Evolutionary conservation across 2,329 filamentous ascomycete species (phyloP).

Genomic region (Scedosporium boydii): DNA sequence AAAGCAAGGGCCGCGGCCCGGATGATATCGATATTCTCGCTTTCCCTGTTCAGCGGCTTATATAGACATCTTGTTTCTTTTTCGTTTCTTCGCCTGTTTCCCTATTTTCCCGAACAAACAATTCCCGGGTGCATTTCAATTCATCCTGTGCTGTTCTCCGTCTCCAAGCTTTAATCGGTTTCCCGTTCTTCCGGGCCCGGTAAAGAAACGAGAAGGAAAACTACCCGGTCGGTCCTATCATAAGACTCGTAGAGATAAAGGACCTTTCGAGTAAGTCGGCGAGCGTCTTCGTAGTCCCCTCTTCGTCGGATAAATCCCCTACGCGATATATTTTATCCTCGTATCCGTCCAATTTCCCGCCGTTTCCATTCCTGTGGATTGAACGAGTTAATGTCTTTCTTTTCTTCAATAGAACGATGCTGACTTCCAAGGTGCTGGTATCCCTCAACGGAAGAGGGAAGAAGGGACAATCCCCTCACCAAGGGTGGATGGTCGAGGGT

Average conservation of each 20-base stretch:
- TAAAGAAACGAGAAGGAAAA: neutral
- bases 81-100: neutral
- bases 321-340: neutral
- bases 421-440: neutral
- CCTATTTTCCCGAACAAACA: slow-evolving; percentile 1
- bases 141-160: neutral
- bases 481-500: too few species aligned
- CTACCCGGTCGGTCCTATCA: neutral
- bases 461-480: too few species aligned
- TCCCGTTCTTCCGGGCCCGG: neutral
- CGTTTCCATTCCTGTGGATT: neutral
- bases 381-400: neutral
- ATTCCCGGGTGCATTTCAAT: neutral
- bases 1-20: neutral
- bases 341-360: neutral
- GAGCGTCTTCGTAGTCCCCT: neutral
- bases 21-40: neutral
- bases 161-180: neutral
- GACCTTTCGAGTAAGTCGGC: neutral
- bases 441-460: too few species aligned
- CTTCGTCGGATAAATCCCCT: neutral
- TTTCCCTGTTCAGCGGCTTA: neutral
- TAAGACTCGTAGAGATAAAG: neutral
- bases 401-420: neutral
- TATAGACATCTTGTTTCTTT: neutral